Base-by-base conservation (phyloP, 441 rosid genomes). In the Jatropha podagrica region DNA sequence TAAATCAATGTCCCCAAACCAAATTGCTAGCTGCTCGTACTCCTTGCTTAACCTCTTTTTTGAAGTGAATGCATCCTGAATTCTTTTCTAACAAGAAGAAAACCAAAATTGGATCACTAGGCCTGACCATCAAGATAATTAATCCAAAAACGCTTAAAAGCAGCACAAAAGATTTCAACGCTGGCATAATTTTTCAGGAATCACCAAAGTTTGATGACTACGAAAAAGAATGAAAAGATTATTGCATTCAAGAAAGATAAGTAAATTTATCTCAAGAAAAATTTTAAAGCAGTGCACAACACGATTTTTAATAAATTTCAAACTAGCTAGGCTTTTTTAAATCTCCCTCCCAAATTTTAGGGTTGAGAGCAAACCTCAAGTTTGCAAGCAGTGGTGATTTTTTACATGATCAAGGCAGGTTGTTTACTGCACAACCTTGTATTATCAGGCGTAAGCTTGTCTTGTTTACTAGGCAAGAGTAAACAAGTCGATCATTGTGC, bases 1-100 rank as follows among this genome's bases (percentile, higher is more conserved):
- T 73, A 81, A 78, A 49, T 87, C 83, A 20, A 82, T 78, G 66
- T 91, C 95, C 59, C 93, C 95, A 11, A 84, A 87, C 95, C 87
- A 88, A 74, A 91, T 86, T 23, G 91, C 86, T 46, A 93, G 89
- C 73, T 83, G 94, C 81, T 89, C 88, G 38, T 93, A 93, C 72
- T 93, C 98, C 87, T 89, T 87, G 61, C 79, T 85, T 74, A 86
- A 55, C 83, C 86, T 85, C 83, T 76, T 86, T 76, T 83, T 88
- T 0, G 92, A 76, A 75, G 82, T 73, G 69, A 91, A 89, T 17
- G 89, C 91, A 70, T 89, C 94, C 81, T 83, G 76, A 75, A 93
- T 79, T 82, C 76, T 90, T 85, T 86, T 85, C 95, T 91, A 23
- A 42, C 48, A 58, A 75, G 0, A 54, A 59, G n/a, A 60, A n/a